Base-by-base conservation (phyloP, 306 rosid species). In the Dalbergia oliveri region DNA sequence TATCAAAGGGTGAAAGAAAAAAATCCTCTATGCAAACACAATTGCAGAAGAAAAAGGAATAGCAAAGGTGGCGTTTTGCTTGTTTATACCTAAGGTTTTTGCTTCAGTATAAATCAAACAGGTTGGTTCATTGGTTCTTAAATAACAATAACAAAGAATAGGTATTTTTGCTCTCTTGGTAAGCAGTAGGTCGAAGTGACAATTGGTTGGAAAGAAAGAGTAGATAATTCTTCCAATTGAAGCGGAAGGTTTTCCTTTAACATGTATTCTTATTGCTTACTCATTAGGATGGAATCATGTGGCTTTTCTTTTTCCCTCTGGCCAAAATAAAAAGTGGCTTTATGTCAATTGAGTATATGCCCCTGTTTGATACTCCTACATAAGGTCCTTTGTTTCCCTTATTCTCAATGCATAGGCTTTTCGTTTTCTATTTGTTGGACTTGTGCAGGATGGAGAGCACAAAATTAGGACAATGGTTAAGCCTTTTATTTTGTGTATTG, bases 391-490 rank as follows among this genome's bases (percentile, higher is more conserved):
- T 83, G 50, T 50, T 53, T 63, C 54, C 26, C 18, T 47, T 37
- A 18, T 33, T 70, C 41, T 69, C 21, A 54, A 66, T 69, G 50
- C 51, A 15, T 58, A 5, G 9, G 9, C 18, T 64, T 45, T 7
- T 21, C 4, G 10, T 69, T 69, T 76, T 57, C 45, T 54, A 19
- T 63, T 68, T 71, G 72, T 14, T 84, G 70, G 54, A 64, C 77
- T 57, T 69, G 18, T 77, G 88, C 90, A 94, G 97, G 88, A 93
- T 94, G 97, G 88, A 53, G 60, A 31, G 37, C 31, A 81, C 79
- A 83, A 81, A 79, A 61, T 65, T 75, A 73, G 77, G 84, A 26
- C 86, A 72, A 45, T 90, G 91, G 90, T 69, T 93, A 67, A 77
- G 51, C 44, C 58, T 92, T 82, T 37, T 89, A 61, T 84, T 75